Evolutionary conservation across 129 eudicot species (phyloP), one percentile per base, ranked within the genome.

Genomic region (Cynara cardunculus): DNA sequence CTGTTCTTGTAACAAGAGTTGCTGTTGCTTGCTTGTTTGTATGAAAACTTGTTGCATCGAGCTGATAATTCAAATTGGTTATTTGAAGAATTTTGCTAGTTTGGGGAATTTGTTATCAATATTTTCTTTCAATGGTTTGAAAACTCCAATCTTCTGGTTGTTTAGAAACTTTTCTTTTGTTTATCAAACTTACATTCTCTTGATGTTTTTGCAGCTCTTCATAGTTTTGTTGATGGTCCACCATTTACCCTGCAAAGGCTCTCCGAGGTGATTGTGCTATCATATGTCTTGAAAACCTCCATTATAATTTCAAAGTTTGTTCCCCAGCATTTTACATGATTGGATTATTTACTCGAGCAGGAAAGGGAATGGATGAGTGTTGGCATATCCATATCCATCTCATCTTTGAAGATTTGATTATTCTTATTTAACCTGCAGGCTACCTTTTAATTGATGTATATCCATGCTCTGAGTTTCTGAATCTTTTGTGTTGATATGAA

Each of bases 181-280:
- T 4, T 39, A 75, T 73, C 53, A 25, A 68, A 69, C 70, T 72
- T 25, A 41, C 75, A 7, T 71, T 21, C 64, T 81, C 41, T 19
- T 24, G 53, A 24, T 76, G 82, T 75, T 75, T 75, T 77, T 86
- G 86, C 91, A 94, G 99, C 92, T 80, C 94, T 94, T 80, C 64
- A 77, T 44, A 90, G 90, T 88, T 94, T 94, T 83, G 68, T 76
- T 73, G 97, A 92, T 65, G 99, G 99, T 59, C 99, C 99, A 32
- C 99, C 99, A 31, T 94, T 94, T 74, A 94, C 99, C 56, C 77
- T 94, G 79, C 99, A 94, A 81, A 92, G 99, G 87, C 86, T 94
- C 56, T 89, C 93, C 16, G 99, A 94, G 97, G 99, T 92, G 74
- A 86, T 64, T 70, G 22, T 78, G 28, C 14, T 44, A 41, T 76